These are phyloP conservation scores for Boletus rubroflammeus DNA, from an alignment of 768 basidiomycete genomes.

Conservation along the genomic window DNA sequence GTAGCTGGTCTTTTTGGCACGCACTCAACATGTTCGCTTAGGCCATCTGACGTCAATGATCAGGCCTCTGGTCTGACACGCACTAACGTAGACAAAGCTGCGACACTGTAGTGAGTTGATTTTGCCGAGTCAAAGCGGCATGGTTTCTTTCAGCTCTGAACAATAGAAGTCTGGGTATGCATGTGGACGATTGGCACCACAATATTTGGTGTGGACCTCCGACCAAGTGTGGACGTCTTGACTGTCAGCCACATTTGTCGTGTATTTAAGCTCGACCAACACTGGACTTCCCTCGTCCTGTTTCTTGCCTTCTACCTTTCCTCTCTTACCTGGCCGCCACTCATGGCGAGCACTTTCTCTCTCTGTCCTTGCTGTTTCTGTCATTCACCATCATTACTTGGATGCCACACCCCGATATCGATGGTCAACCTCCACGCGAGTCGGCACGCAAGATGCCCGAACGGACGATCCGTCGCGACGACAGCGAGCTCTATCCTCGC, in stretches of 20 bases:
- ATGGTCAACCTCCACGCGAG: no score
- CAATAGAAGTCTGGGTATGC: not conserved
- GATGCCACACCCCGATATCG: not conserved
- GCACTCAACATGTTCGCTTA: not conserved
- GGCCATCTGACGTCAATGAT: not conserved
- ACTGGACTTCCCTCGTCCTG: not conserved
- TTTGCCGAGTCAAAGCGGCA: not conserved
- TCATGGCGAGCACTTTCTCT: not conserved
- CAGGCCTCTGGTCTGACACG: no score
- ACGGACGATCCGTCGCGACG: not conserved
- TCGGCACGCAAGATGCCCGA: slow-evolving; percentile 2
- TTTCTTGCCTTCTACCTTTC: not conserved
- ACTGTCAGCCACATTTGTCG: slow-evolving; percentile 7
- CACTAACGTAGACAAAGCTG: not conserved
- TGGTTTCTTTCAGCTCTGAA: not conserved
- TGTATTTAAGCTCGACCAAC: slow-evolving; percentile 10
- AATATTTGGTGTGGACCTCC: not conserved
- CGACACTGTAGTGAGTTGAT: not conserved
- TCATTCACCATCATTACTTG: not conserved
- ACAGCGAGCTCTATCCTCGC: not conserved
- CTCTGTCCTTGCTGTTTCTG: not conserved
- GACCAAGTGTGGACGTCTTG: not conserved
- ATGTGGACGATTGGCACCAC: slow-evolving; percentile 4
- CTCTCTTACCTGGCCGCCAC: not conserved
- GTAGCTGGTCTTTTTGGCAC: not conserved